Percentiles rank a stretch among this genome's conserved stretches.
Conservation (phyloP, 306 rosid species). For the Sicyos edulis region DNA sequence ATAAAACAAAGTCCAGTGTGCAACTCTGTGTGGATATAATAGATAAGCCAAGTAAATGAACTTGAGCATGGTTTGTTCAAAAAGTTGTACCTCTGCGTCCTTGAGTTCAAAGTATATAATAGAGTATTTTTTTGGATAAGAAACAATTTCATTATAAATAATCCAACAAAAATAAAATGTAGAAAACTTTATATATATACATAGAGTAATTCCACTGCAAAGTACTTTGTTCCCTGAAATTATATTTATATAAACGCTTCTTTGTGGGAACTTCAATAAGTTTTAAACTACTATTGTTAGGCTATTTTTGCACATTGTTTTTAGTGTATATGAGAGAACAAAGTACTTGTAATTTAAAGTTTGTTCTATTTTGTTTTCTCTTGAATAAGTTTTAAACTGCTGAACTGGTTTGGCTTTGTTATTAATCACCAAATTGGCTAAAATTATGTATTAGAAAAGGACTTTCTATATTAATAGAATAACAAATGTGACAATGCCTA, state of each 20-base stretch:
- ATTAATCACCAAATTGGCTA: background rate
- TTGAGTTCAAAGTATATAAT: background rate
- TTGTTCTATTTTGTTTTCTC: background rate
- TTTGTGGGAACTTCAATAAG: background rate
- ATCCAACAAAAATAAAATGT: too few relatives aligned
- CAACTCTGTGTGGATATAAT: background rate
- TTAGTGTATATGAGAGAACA: too few relatives aligned
- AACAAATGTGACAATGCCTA: background rate
- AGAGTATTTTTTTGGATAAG: too few relatives aligned
- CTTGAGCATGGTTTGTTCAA: background rate
- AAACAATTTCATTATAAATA: too few relatives aligned
- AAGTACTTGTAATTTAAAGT: too few relatives aligned
- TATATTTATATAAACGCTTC: background rate
- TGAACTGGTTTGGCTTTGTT: constrained; percentile 2
- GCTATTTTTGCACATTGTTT: too few relatives aligned
- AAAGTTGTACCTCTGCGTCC: background rate
- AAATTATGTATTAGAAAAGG: background rate
- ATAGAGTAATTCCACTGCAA: background rate
- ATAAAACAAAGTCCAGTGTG: background rate
- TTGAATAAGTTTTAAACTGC: background rate
- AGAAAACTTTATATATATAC: too few relatives aligned
- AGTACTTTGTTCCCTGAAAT: background rate
- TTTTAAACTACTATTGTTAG: background rate
- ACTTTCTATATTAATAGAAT: background rate
- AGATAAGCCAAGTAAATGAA: background rate